phyloP scores from a whole-genome alignment of 2,329 filamentous ascomycete genomes.

The Tolypocladium ovalisporum region DNA sequence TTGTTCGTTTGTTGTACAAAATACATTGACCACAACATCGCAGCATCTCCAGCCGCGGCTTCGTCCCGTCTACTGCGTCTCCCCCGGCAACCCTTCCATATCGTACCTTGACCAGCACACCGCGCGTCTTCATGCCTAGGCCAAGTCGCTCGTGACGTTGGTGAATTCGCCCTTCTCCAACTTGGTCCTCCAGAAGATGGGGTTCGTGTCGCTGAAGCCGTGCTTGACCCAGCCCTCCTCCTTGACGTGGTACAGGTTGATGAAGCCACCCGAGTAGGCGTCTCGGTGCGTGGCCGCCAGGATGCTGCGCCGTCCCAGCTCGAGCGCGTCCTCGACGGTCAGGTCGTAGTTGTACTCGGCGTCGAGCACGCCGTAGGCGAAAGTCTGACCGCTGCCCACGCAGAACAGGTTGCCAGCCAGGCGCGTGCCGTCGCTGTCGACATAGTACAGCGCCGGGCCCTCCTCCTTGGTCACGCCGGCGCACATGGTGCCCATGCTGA shows the following conservation, averaged over 20 bases:
- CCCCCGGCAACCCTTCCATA: not conserved
- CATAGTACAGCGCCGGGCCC: constrained; percentile 96
- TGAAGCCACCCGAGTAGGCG: constrained; percentile 96
- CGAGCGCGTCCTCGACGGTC: constrained; percentile 75
- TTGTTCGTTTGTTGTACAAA: constrained; percentile 4
- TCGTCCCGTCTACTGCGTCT: not conserved
- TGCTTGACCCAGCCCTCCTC: constrained; percentile 99
- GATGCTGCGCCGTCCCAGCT: constrained; percentile 85
- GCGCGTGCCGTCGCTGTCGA: constrained; percentile 86
- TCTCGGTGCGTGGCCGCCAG: constrained; percentile 93
- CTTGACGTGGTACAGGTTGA: constrained; percentile 99
- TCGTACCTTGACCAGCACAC: not conserved
- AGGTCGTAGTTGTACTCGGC: constrained; percentile 91
- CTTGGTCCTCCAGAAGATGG: constrained; percentile 99
- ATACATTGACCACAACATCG: not conserved
- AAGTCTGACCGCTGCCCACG: constrained; percentile 95
- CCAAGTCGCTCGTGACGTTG: constrained; percentile 74
- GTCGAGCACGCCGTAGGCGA: constrained; percentile 95
- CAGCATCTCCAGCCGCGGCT: not conserved
- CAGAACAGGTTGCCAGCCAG: constrained; percentile 94
- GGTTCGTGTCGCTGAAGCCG: constrained; percentile 95
- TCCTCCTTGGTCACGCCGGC: constrained; percentile 92
- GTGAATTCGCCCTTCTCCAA: constrained; percentile 97
- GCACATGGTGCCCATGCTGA: constrained; percentile 99
- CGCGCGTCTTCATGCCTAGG: constrained; percentile 11